A percentile compares a stretch with the other conserved stretches of the same genome.
These are phyloP conservation scores for Lecanicillium sp. DNA, from an alignment of 2,329 filamentous ascomycete genomes.

Conservation along the genomic window DNA sequence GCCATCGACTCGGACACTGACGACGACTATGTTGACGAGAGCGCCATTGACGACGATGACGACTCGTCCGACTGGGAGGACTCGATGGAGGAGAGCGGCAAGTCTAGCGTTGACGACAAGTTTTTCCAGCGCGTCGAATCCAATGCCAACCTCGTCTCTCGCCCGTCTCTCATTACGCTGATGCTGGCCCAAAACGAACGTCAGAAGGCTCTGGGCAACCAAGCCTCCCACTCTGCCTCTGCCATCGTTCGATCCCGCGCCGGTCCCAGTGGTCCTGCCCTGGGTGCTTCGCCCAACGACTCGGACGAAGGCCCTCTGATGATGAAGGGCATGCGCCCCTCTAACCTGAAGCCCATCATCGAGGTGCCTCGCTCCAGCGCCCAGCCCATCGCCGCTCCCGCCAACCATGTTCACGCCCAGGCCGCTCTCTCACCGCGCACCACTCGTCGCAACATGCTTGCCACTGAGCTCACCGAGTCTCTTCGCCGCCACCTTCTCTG, in stretches of 20 bases:
- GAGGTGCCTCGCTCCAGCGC: constrained; percentile 60
- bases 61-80: constrained; percentile 56
- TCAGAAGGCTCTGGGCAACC: constrained; percentile 61
- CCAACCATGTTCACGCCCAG: constrained; percentile 58
- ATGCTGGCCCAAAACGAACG: constrained; percentile 77
- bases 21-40: constrained; percentile 70
- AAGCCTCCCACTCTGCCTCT: constrained; percentile 61
- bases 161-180: constrained; percentile 82
- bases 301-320: constrained; percentile 57
- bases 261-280: constrained; percentile 35
- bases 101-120: constrained; percentile 75
- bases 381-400: constrained; percentile 73
- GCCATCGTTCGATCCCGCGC: constrained; percentile 60
- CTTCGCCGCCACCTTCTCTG: constrained; percentile 86
- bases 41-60: constrained; percentile 72
- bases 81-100: constrained; percentile 73
- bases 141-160: constrained; percentile 74
- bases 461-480: constrained; percentile 88
- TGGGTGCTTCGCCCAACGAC: constrained; percentile 49
- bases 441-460: constrained; percentile 90
- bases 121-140: constrained; percentile 91
- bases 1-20: constrained; percentile 55
- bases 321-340: constrained; percentile 53
- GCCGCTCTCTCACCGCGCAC: constrained; percentile 84
- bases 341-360: constrained; percentile 47